phyloP scores from a whole-genome alignment of 768 basidiomycete species.

The Arthromyces matolae region DNA sequence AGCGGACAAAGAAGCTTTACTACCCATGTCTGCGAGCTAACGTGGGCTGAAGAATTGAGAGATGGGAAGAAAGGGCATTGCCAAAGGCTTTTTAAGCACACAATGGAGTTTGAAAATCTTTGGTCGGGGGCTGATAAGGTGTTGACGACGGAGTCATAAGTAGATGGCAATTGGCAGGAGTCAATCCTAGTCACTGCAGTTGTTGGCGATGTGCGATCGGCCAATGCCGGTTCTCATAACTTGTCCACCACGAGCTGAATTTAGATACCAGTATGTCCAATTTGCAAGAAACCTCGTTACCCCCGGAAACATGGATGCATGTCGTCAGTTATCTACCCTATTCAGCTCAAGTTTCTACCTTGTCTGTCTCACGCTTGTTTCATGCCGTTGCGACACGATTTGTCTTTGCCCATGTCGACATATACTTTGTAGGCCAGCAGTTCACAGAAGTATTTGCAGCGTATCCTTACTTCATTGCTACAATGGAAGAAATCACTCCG shows the following conservation, averaged over 20 bases:
- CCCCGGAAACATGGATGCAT: constrained; percentile 37
- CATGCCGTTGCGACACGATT: constrained; percentile 31
- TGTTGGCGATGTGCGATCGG: no score
- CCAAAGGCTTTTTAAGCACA: constrained; percentile 33
- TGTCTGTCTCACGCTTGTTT: constrained; percentile 34
- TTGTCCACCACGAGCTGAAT: no score
- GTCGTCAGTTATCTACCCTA: constrained; percentile 29
- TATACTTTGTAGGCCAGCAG: constrained; percentile 32
- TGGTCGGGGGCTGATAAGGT: no score
- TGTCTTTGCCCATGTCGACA: constrained; percentile 33
- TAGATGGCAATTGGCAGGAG: no score
- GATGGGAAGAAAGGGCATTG: constrained; percentile 30
- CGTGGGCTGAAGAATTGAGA: no score
- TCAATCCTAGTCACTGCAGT: no score
- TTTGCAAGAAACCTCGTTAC: constrained; percentile 12
- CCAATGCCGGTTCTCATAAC: no score
- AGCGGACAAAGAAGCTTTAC: constrained; percentile 36
- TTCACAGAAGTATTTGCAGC: constrained; percentile 24
- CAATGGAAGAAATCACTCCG: constrained; percentile 24
- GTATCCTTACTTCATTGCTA: constrained; percentile 26
- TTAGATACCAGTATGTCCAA: no score
- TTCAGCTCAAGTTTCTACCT: constrained; percentile 21
- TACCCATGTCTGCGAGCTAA: constrained; percentile 31
- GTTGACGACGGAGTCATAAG: no score
- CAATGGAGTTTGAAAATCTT: no score